Evolutionary conservation across 306 rosid genomes (phyloP), one percentile per base, ranked within the genome.

Genomic region (Vicia villosa): DNA sequence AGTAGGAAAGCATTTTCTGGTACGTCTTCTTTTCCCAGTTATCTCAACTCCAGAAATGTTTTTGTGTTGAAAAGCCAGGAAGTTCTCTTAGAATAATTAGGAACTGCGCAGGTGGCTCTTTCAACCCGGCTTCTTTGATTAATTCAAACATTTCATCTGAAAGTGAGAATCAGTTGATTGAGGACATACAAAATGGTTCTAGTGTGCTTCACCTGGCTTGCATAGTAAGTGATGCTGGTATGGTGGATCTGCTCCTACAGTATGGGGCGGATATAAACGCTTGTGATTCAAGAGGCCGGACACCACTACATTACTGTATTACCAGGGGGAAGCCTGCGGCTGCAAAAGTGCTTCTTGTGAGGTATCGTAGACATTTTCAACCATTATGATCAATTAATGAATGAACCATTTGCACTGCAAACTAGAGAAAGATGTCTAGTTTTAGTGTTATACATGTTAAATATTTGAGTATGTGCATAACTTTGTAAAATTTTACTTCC

Each of bases 181-280:
- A 74, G 61, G 79, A 73, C 79, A 47, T 77, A 40, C 50, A 71
- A n/a, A 64, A 82, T 52, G 81, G 80, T 63, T 87, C 85, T 77
- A 70, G 86, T 59, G 58, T 83, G 77, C 89, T 90, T 79, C 96
- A 90, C 80, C 81, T 87, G 16, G 96, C 96, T 56, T 87, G 96
- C 84, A 81, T 74, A 74, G 79, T 79, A 69, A 80, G 86, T 22
- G 91, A 90, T 68, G 11, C 75, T 61, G 88, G 87, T 80, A 87
- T 87, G 96, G 86, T 90, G 79, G 96, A 90, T 69, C 77, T 90
- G 63, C 90, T 90, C 63, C 74, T 90, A 61, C 96, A 90, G 74
- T 72, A 86, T 51, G 94, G 96, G 28, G 96, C 91, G 71, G 69
- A 87, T 22, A 50, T 86, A 69, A 90, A 87, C 21, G 85, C 82